These are phyloP conservation scores for Mollisia scopiformis DNA, from an alignment of 2,329 filamentous ascomycete genomes.

Conservation along the genomic window DNA sequence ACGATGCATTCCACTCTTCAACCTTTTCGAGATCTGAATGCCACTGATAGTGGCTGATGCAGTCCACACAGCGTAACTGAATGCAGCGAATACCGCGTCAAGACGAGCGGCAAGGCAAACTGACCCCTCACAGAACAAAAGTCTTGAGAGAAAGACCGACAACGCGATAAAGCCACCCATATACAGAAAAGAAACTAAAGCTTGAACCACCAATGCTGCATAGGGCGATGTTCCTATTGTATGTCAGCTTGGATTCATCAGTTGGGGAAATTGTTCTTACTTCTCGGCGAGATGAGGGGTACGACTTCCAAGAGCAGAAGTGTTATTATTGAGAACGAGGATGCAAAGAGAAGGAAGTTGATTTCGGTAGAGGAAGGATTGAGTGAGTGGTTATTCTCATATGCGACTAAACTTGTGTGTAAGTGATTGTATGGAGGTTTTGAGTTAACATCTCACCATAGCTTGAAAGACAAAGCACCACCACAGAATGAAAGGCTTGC, in stretches of 20 bases:
- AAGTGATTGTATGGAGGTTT: not conserved
- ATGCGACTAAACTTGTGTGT: not conserved
- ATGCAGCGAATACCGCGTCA: conserved; percentile 7
- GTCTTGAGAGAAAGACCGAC: conserved; percentile 3
- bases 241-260: not conserved
- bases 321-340: conserved; percentile 3
- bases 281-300: conserved; percentile 1
- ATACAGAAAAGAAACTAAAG: not conserved
- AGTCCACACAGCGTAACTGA: conserved; percentile 2
- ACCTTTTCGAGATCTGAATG: conserved; percentile 1
- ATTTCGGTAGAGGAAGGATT: conserved; percentile 4
- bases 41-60: not conserved
- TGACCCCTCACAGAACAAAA: conserved; percentile 3
- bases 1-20: not conserved
- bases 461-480: conserved; percentile 2
- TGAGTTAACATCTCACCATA: not conserved
- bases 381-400: not conserved
- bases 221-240: not conserved
- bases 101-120: conserved; percentile 2
- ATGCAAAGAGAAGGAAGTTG: conserved; percentile 2
- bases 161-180: conserved; percentile 5
- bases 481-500: conserved; percentile 1
- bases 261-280: not conserved
- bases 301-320: conserved; percentile 5
- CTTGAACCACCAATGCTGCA: not conserved